A percentile compares a stretch with the other conserved stretches of the same genome.
Evolutionary conservation across 768 basidiomycete genomes (phyloP).

Genomic region (Pholiota microspora): DNA sequence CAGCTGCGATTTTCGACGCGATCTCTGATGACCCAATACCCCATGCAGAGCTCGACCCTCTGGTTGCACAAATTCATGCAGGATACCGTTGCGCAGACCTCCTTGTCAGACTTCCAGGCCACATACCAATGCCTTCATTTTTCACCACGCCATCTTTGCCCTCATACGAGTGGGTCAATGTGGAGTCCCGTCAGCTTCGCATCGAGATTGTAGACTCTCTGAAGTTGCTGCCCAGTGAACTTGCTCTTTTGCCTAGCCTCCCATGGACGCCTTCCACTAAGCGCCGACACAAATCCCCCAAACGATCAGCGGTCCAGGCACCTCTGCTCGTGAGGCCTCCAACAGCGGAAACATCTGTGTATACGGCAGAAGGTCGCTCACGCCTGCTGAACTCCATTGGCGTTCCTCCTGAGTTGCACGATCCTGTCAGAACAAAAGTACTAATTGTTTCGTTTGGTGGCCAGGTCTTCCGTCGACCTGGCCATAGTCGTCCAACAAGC

Average conservation of each 20-base stretch:
- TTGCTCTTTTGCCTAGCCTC: conserved; percentile 39
- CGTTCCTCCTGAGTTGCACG: conserved; percentile 49
- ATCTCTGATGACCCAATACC: conserved; percentile 57
- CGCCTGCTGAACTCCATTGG: conserved; percentile 57
- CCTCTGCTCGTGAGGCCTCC: conserved; percentile 74
- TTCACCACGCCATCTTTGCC: conserved; percentile 50
- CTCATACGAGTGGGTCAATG: conserved; percentile 62
- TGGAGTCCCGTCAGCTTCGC: conserved; percentile 41
- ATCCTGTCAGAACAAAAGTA: conserved; percentile 50
- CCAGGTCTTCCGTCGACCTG: conserved; percentile 52
- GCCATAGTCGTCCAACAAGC: conserved; percentile 35
- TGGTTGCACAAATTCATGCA: conserved; percentile 59
- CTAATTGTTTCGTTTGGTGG: conserved; percentile 82
- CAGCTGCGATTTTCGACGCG: conserved; percentile 25
- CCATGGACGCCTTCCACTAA: conserved; percentile 29
- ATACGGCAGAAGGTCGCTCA: conserved; percentile 52
- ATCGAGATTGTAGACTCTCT: conserved; percentile 45
- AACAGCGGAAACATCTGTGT: conserved; percentile 34
- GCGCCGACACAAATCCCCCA: neutral
- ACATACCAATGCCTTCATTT: conserved; percentile 79
- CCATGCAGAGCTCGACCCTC: conserved; percentile 44
- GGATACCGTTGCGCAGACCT: conserved; percentile 75
- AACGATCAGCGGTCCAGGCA: conserved; percentile 40
- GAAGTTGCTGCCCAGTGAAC: conserved; percentile 24
- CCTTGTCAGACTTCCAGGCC: conserved; percentile 66